Evolutionary conservation across 2,329 filamentous ascomycete genomes (phyloP).

Genomic region (Ophiostoma tasmaniense): DNA sequence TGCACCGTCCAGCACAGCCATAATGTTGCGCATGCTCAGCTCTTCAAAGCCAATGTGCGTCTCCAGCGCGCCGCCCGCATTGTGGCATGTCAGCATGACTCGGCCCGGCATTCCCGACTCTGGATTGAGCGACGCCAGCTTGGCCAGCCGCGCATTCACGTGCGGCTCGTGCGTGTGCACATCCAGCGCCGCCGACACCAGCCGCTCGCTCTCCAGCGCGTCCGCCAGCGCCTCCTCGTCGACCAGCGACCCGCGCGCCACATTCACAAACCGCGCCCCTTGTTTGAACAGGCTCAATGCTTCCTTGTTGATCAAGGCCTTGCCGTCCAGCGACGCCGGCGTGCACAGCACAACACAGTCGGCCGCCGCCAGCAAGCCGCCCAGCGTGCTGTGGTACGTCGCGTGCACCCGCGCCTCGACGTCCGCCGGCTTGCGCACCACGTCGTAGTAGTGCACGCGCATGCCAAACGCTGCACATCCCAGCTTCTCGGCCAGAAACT

Average conservation of each 20-base stretch:
- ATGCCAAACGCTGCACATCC: conserved; percentile 42
- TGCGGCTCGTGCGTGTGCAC: neutral
- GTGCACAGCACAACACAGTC: conserved; percentile 46
- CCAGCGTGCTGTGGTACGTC: conserved; percentile 35
- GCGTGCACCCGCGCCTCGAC: conserved; percentile 34
- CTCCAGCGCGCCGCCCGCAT: conserved; percentile 46
- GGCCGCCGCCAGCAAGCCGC: conserved; percentile 36
- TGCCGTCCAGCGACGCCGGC: conserved; percentile 32
- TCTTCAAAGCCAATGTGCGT: conserved; percentile 46
- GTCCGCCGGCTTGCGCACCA: conserved; percentile 31
- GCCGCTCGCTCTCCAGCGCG: conserved; percentile 34
- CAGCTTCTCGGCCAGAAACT: conserved; percentile 47
- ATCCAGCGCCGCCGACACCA: neutral
- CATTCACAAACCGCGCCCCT: conserved; percentile 48
- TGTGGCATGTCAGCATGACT: conserved; percentile 41
- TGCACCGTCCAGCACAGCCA: conserved; percentile 30
- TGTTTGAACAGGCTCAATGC: conserved; percentile 40
- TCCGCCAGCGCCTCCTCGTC: conserved; percentile 39
- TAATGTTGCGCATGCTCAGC: conserved; percentile 45
- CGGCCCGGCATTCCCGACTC: neutral
- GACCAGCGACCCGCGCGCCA: conserved; percentile 40
- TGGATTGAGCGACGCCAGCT: neutral
- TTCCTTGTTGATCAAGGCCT: neutral
- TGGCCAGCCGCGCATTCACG: neutral
- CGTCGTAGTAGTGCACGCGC: conserved; percentile 46